Base-by-base conservation (phyloP, 176 grass and related monocot genomes). In the Calamus simplicifolius region DNA sequence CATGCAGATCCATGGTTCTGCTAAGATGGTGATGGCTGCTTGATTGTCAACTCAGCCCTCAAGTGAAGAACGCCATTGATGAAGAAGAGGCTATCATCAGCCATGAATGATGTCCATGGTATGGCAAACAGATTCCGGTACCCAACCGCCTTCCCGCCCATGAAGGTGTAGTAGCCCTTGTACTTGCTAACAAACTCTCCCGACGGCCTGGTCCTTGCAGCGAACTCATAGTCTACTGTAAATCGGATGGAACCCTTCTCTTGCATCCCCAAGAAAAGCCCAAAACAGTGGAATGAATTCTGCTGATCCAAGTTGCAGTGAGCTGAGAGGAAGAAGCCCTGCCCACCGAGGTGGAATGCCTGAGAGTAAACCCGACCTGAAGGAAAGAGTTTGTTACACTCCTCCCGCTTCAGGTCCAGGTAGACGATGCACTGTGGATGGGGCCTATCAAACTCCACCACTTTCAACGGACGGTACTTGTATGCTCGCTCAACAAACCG, bases 191-290 rank as follows among this genome's bases (percentile, higher is more conserved):
- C 75, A 61, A 95, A 95, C 58, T 89, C 75, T 0, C 78, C 85
- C 0, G 81, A 80, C 0, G 81, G 68, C 52, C 69, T 77, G 8
- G 50, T 56, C 48, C 89, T 88, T 31, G 81, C 89, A 15, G 89
- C 81, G 72, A 95, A 78, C 52, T 95, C 89, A 5, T 77, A 85
- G 66, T 95, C 79, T 29, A 89, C 75, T 0, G 81, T 89, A 16
- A 95, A 85, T 67, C 85, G 89, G 3, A 82, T 83, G 4, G 90
- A 95, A 6, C 90, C 90, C 64, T 95, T 95, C 63, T 95, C 90
- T 66, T 95, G 90, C 90, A 95, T 95, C 67, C 90, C 90, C 13
- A 95, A 73, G 63, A 95, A 95, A 43, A 95, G 72, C 2, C 81
- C 85, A 6, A 95, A 95, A 56, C 75, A 80, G 56, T 82, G 75